phyloP scores from a whole-genome alignment of 1,139 yeast genomes.

The Debaryomyces sp. region DNA sequence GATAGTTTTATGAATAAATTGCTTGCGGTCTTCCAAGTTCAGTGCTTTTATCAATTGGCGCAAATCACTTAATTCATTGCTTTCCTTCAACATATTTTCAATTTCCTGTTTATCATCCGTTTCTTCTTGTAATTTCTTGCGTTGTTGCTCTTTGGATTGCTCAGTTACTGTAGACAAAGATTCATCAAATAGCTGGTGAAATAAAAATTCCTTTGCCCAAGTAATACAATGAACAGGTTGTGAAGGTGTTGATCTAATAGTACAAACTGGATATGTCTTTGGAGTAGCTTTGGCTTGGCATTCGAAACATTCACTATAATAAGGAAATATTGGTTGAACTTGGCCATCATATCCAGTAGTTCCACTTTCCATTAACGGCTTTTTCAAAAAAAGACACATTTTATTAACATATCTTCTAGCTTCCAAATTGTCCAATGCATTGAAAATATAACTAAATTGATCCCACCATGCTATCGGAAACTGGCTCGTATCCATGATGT shows the following conservation, averaged over 20 bases:
- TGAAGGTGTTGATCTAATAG: conserved; percentile 95
- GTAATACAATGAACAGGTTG: conserved; percentile 96
- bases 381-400: conserved; percentile 71
- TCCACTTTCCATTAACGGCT: conserved; percentile 89
- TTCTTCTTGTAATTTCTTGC: conserved; percentile 47
- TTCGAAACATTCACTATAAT: conserved; percentile 87
- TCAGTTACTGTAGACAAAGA: conserved; percentile 26
- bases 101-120: conserved; percentile 70
- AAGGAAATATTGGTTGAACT: conserved; percentile 86
- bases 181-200: conserved; percentile 77
- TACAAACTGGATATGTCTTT: conserved; percentile 91
- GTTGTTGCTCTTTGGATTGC: conserved; percentile 10
- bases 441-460: conserved; percentile 76
- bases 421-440: conserved; percentile 91
- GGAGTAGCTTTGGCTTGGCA: conserved; percentile 88
- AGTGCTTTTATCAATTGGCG: conserved; percentile 47
- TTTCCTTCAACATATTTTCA: conserved; percentile 67
- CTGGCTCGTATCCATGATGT: conserved; percentile 73
- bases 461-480: conserved; percentile 84
- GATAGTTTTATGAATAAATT: conserved; percentile 46
- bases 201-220: conserved; percentile 94
- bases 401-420: conserved; percentile 90
- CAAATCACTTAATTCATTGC: conserved; percentile 73
- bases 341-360: conserved; percentile 96
- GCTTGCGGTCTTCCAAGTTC: conserved; percentile 14